Percentiles rank a stretch among this genome's conserved stretches.
phyloP scores from a whole-genome alignment of 2,329 filamentous ascomycete species.

The Venturia carpophila region DNA sequence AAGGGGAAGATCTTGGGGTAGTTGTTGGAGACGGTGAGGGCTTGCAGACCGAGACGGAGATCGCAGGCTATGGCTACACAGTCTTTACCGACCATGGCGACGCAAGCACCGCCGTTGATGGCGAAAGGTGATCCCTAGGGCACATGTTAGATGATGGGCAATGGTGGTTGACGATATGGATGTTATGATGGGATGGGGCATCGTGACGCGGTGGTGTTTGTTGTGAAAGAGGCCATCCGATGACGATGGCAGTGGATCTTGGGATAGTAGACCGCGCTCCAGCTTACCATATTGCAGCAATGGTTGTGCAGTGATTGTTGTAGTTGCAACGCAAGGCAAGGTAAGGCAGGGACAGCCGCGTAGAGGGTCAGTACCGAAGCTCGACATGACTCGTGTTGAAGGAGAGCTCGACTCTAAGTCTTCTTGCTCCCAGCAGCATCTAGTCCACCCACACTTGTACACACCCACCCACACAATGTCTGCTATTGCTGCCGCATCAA shows the following conservation, averaged over 20 bases:
- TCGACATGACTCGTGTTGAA: background rate
- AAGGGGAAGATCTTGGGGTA: constrained; percentile 99
- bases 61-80: constrained; percentile 99
- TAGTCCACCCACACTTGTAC: too few species aligned
- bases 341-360: background rate
- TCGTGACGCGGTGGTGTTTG: background rate
- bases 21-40: constrained; percentile 97
- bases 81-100: constrained; percentile 99
- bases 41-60: constrained; percentile 91
- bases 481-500: background rate
- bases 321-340: constrained; percentile 1
- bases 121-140: constrained; percentile 79
- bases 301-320: background rate
- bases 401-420: background rate
- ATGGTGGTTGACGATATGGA: background rate
- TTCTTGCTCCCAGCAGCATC: background rate
- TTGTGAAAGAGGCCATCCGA: background rate
- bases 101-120: constrained; percentile 90
- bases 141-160: constrained; percentile 9
- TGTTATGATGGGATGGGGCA: background rate
- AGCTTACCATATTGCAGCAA: constrained; percentile 1
- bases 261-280: background rate
- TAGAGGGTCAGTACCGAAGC: background rate
- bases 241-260: background rate
- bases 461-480: constrained; percentile 10